Conservation (phyloP, 805 yeast genomes). For the Candida railenensis region DNA sequence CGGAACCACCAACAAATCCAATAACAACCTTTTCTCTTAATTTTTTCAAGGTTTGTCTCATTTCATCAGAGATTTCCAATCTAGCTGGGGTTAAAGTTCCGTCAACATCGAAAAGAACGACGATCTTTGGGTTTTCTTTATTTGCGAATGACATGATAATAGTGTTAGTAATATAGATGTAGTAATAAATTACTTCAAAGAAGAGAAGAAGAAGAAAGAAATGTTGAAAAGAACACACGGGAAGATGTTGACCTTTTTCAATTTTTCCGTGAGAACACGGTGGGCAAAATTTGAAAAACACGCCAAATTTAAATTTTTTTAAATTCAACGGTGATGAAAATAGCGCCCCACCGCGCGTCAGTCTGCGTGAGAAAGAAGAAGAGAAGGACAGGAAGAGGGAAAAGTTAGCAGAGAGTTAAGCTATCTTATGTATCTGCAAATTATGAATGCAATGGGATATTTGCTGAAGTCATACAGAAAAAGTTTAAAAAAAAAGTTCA, state of each 20-base stretch:
- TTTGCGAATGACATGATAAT: conserved; percentile 58
- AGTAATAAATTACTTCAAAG: neutral
- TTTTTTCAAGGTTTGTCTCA: conserved; percentile 65
- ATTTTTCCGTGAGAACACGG: neutral
- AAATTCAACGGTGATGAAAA: too few species aligned
- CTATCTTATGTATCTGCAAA: too few species aligned
- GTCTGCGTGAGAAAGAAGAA: too few species aligned
- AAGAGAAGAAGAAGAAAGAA: neutral
- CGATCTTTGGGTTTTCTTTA: conserved; percentile 79
- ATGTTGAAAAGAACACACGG: neutral
- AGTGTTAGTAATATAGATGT: neutral
- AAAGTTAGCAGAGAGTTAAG: too few species aligned
- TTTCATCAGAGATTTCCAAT: conserved; percentile 71
- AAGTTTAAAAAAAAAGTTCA: too few species aligned
- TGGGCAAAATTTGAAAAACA: too few species aligned
- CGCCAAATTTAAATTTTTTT: too few species aligned
- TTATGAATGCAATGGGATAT: too few species aligned
- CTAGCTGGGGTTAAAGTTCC: conserved; percentile 99
- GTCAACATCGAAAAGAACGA: conserved; percentile 95
- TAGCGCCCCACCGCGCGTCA: too few species aligned
- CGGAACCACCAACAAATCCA: conserved; percentile 98
- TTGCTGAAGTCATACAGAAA: too few species aligned
- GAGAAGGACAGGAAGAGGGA: too few species aligned
- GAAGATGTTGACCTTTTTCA: neutral
- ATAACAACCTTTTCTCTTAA: conserved; percentile 90